Percentiles rank a stretch among this genome's conserved stretches.
Evolutionary conservation across 2,329 filamentous ascomycete genomes (phyloP).

Genomic region (Hymenoscyphus fraxineus): DNA sequence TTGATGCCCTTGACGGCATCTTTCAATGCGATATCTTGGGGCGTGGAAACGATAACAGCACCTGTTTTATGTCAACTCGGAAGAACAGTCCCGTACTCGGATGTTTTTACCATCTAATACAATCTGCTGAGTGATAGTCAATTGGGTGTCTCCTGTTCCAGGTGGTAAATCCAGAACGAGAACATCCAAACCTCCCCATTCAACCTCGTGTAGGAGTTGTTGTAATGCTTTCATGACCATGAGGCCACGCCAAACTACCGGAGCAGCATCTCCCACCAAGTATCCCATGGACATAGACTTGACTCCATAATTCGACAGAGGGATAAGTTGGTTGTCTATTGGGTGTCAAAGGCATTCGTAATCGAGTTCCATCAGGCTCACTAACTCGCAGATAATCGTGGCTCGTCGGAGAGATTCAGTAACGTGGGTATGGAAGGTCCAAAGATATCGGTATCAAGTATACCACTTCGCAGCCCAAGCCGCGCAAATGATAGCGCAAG

Average conservation of each 20-base stretch:
- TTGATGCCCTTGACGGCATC: conserved; percentile 89
- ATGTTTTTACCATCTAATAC: conserved; percentile 66
- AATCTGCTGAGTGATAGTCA: conserved; percentile 95
- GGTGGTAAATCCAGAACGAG: conserved; percentile 89
- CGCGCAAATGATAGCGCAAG: conserved; percentile 82
- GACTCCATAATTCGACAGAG: conserved; percentile 88
- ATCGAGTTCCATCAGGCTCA: conserved; percentile 22
- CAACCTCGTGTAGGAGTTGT: conserved; percentile 90
- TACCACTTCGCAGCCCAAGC: conserved; percentile 75
- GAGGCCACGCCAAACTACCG: conserved; percentile 90
- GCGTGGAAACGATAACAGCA: conserved; percentile 84
- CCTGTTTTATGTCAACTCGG: conserved; percentile 42
- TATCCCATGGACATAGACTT: conserved; percentile 99
- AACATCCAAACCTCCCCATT: conserved; percentile 86
- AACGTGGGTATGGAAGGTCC: conserved; percentile 92
- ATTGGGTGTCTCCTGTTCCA: conserved; percentile 90
- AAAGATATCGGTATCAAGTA: conserved; percentile 95
- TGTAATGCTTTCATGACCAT: conserved; percentile 98
- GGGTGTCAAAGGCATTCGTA: conserved; percentile 25
- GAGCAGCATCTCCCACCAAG: conserved; percentile 72
- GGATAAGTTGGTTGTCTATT: conserved; percentile 74
- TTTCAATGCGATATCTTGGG: conserved; percentile 86
- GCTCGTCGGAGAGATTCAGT: conserved; percentile 76
- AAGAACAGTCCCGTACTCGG: conserved; percentile 5
- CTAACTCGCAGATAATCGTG: conserved; percentile 68